phyloP scores from a whole-genome alignment of 2,329 filamentous ascomycete genomes.

The Cytospora leucostoma region DNA sequence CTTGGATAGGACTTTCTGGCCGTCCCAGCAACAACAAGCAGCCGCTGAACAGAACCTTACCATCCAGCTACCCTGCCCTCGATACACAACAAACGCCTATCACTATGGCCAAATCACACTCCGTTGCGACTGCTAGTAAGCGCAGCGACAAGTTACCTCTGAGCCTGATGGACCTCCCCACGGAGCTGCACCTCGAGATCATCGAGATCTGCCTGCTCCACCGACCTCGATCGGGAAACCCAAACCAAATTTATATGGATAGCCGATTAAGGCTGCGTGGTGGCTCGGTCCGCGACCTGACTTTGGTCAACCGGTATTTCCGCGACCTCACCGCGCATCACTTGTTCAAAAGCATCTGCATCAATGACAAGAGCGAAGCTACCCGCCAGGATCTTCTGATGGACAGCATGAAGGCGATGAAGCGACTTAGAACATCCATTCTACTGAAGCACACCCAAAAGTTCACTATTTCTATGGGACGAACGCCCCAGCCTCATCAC shows the following conservation, averaged over 20 bases:
- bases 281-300: slow-evolving; percentile 19
- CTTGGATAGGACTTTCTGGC: no score
- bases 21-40: no score
- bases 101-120: no score
- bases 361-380: slow-evolving; percentile 19
- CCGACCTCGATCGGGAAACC: neutral
- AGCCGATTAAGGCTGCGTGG: neutral
- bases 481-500: slow-evolving; percentile 15
- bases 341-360: slow-evolving; percentile 18
- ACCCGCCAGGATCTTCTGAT: slow-evolving; percentile 16
- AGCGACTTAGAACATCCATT: neutral
- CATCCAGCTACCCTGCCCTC: no score
- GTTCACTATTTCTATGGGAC: slow-evolving; percentile 22
- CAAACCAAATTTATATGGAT: neutral
- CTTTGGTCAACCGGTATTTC: slow-evolving; percentile 21
- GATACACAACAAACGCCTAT: no score
- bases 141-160: neutral
- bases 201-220: slow-evolving; percentile 5
- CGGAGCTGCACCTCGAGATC: slow-evolving; percentile 21
- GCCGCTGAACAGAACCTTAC: no score
- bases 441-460: slow-evolving; percentile 15
- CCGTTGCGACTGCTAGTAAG: neutral
- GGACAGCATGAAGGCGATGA: neutral
- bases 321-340: slow-evolving; percentile 17
- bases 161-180: slow-evolving; percentile 18